A percentile compares a stretch with the other conserved stretches of the same genome.
Conservation (phyloP, 2,329 filamentous ascomycete genomes). For the Penicillium frequentans region DNA sequence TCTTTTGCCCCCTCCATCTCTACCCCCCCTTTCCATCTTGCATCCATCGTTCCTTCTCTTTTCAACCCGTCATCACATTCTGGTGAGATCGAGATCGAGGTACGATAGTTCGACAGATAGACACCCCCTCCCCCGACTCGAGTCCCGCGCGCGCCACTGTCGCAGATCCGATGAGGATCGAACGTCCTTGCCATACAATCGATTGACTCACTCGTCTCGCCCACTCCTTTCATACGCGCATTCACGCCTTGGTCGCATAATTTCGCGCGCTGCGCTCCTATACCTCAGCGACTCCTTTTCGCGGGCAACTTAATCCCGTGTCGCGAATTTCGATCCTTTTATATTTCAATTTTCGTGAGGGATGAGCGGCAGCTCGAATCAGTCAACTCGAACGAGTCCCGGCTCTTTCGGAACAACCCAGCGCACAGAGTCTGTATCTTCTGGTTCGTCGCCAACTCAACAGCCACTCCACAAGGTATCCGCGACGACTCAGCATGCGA, state of each 20-base stretch:
- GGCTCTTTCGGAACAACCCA: conserved; percentile 41
- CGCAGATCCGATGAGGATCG: conserved; percentile 26
- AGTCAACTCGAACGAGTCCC: conserved; percentile 44
- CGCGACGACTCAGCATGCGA: conserved; percentile 42
- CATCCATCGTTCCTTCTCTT: conserved; percentile 15
- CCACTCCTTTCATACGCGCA: conserved; percentile 6
- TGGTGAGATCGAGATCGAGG: neutral
- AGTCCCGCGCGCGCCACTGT: conserved; percentile 10
- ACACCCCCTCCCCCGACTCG: neutral
- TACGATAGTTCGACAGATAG: neutral
- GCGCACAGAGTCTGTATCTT: conserved; percentile 41
- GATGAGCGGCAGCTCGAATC: conserved; percentile 44
- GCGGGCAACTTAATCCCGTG: conserved; percentile 2
- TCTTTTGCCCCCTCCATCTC: conserved; percentile 21
- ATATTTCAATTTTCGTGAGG: conserved; percentile 26
- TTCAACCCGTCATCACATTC: conserved; percentile 7
- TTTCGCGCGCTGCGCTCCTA: conserved; percentile 8
- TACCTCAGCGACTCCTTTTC: conserved; percentile 6
- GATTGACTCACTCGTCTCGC: conserved; percentile 21
- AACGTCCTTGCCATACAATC: conserved; percentile 9
- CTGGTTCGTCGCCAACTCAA: conserved; percentile 39
- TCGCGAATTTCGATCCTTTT: conserved; percentile 14
- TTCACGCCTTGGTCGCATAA: conserved; percentile 11
- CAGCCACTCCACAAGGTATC: conserved; percentile 36
- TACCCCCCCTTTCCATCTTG: conserved; percentile 17